These are phyloP conservation scores for Adenanthera pavonina DNA, from an alignment of 306 rosid genomes.

Conservation along the genomic window DNA sequence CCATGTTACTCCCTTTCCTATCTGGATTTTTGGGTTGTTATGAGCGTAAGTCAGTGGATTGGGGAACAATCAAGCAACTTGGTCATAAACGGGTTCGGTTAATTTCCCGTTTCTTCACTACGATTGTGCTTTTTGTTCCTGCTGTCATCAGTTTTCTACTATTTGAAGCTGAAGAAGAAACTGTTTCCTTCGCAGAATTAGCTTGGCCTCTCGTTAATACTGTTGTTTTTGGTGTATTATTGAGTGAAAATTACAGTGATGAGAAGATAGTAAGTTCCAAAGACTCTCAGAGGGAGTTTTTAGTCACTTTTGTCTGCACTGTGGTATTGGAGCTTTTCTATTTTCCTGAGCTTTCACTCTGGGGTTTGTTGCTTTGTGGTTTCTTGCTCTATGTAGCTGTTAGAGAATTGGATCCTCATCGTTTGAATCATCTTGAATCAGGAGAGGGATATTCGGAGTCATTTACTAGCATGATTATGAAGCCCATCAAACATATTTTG, in stretches of 20 bases:
- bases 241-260: constrained; percentile 65
- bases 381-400: constrained; percentile 72
- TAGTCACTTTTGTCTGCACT: constrained; percentile 73
- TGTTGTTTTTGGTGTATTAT: constrained; percentile 80
- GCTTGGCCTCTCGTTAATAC: constrained; percentile 87
- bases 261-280: constrained; percentile 55
- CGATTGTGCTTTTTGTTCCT: constrained; percentile 79
- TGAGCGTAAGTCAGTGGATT: constrained; percentile 61
- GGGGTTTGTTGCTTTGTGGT: constrained; percentile 89
- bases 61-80: constrained; percentile 66
- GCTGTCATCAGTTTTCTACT: constrained; percentile 64
- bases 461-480: constrained; percentile 56
- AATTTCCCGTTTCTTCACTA: constrained; percentile 72
- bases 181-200: constrained; percentile 54
- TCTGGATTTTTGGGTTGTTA: constrained; percentile 78
- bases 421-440: constrained; percentile 45
- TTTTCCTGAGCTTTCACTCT: constrained; percentile 82
- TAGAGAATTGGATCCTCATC: constrained; percentile 75
- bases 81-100: constrained; percentile 67
- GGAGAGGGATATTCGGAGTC: constrained; percentile 62
- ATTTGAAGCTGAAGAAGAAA: constrained; percentile 52
- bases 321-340: constrained; percentile 76
- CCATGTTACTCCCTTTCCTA: constrained; percentile 78
- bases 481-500: constrained; percentile 61
- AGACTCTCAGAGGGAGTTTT: constrained; percentile 72